Evolutionary conservation across 352 stramenopile genomes (phyloP).

Genomic region (Globisporangium spinosum): DNA sequence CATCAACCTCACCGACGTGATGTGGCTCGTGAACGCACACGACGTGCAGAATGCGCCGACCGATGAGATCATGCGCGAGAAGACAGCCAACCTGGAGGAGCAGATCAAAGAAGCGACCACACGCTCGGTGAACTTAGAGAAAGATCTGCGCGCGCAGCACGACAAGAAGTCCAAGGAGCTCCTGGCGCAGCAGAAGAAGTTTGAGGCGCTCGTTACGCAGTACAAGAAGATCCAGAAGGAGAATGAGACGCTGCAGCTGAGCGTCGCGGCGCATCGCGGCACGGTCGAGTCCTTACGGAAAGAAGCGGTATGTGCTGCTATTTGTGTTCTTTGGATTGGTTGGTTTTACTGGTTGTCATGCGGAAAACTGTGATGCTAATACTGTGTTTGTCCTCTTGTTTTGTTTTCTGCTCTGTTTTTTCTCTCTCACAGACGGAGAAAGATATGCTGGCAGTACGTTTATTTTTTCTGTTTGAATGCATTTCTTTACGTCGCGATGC

Average conservation of each 20-base stretch:
- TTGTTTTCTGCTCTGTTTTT: neutral
- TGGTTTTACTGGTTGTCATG: neutral
- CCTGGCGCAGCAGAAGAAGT: conserved; percentile 70
- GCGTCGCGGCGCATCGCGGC: conserved; percentile 51
- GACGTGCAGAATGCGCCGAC: conserved; percentile 68
- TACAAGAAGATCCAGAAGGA: conserved; percentile 83
- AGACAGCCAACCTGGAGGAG: conserved; percentile 87
- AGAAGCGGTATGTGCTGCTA: conserved; percentile 59
- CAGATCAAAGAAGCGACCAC: conserved; percentile 82
- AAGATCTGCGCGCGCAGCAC: conserved; percentile 65
- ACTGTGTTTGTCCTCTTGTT: neutral
- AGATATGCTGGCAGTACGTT: conserved; percentile 74
- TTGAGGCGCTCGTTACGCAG: conserved; percentile 69
- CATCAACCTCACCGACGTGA: conserved; percentile 74
- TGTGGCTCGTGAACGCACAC: conserved; percentile 82
- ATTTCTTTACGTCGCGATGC: neutral
- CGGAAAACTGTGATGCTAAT: neutral
- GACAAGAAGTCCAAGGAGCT: conserved; percentile 77
- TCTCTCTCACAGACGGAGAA: conserved; percentile 81
- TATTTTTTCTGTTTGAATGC: neutral
- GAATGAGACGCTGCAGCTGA: conserved; percentile 73
- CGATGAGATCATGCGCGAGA: conserved; percentile 84
- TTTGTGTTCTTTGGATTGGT: neutral
- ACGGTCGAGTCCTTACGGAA: conserved; percentile 77
- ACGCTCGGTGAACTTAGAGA: conserved; percentile 65